These are phyloP conservation scores for Rosa hybrid DNA, from an alignment of 331 rosid species.

Conservation along the genomic window DNA sequence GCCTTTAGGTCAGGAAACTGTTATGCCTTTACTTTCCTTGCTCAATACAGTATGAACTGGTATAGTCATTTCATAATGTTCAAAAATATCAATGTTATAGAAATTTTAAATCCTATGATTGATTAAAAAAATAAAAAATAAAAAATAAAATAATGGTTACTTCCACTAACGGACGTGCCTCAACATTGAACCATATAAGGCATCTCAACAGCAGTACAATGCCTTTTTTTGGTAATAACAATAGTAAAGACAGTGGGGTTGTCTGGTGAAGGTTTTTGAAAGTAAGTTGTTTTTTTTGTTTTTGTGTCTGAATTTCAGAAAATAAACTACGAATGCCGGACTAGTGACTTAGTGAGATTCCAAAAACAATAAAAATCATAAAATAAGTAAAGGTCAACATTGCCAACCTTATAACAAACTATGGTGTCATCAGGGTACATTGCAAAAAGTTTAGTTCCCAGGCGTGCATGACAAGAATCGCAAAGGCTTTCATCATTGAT, in stretches of 20 bases:
- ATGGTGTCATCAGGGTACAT: conserved; percentile 97
- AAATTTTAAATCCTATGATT: not conserved
- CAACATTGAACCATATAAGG: not conserved
- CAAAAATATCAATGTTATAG: not conserved
- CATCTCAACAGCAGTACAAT: not conserved
- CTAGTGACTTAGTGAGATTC: not conserved
- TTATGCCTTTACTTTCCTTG: conserved; percentile 3
- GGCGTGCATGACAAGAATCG: conserved; percentile 93
- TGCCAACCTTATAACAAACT: conserved; percentile 93
- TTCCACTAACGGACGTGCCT: not conserved
- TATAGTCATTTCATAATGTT: not conserved
- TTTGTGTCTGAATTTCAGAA: not conserved
- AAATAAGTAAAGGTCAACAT: conserved; percentile 11
- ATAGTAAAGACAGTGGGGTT: not conserved
- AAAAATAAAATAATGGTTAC: not conserved
- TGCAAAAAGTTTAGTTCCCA: conserved; percentile 95
- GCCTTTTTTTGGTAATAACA: not conserved
- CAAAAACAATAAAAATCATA: not conserved
- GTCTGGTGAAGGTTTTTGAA: not conserved
- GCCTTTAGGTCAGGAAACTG: not conserved
- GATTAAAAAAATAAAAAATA: not conserved
- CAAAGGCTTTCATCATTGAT: conserved; percentile 96
- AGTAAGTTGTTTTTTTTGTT: not conserved
- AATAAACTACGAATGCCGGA: not conserved
- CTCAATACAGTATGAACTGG: not conserved